Evolutionary conservation across 2,329 filamentous ascomycete genomes (phyloP), one percentile per base, ranked within the genome.

Genomic region (Leptographium wingfieldii): DNA sequence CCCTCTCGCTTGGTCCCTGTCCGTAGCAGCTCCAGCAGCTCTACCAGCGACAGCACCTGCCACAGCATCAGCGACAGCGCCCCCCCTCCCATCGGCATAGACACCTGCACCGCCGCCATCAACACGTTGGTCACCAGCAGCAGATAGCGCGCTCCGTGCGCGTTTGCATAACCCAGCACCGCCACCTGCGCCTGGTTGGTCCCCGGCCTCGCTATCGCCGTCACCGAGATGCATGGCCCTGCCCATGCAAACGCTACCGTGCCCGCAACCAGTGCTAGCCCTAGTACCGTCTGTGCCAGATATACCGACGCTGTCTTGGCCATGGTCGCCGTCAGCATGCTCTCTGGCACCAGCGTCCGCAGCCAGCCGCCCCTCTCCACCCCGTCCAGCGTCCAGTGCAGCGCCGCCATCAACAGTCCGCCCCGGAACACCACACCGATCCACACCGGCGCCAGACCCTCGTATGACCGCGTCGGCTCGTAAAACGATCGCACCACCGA

Each of bases 61-160:
- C 92, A 92, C 62, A 91, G 76, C 72, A 94, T 84, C 57, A 97
- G 77, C 9, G 83, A 88, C 57, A 97, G 81, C 0, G 91, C 85
- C 56, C 90, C 92, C 61, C 86, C 85, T 57, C 94, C 94, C 89
- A 99, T 95, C 19, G 94, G 94, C 71, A 97, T 97, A 64, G 92
- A 88, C 31, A 97, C 80, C 9, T 96, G 79, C 59, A 90, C 82
- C 60, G 91, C 83, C 0, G 85, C 87, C 10, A 89, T 79, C 31
- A 90, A 79, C 72, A 95, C 84, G 69, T 92, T 90, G 65, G 90
- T 77, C 3, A 91, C 81, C 7, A 97, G 80, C 40, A 97, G 77
- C 65, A 96, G 85, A 73, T 95, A 97, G 33, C 92, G 87, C 1
- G 90, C 87, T 61, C 94, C 94, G 68, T 96, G 86, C n/a, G 90